Evolutionary conservation across 2,329 filamentous ascomycete species (phyloP).

Genomic region (Colletotrichum limetticola): DNA sequence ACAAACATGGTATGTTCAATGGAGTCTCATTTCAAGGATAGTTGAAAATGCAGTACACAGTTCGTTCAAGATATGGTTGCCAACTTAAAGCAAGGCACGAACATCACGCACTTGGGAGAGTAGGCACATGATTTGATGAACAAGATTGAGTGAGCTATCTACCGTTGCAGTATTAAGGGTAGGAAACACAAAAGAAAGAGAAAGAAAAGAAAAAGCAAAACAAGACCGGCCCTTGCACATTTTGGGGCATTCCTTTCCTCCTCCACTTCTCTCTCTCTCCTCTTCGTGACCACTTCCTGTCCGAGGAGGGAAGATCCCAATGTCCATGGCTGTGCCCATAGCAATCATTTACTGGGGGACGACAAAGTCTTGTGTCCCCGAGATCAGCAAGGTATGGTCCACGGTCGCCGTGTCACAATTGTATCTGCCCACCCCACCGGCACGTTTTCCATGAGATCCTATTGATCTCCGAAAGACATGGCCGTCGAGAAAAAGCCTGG

Average conservation of each 20-base stretch:
- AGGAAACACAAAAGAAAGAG: background rate
- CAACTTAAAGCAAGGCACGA: too few relatives aligned
- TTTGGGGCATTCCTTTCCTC: background rate
- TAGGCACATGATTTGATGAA: background rate
- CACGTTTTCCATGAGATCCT: background rate
- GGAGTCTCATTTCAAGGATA: background rate
- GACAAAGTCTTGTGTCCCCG: background rate
- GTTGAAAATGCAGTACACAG: background rate
- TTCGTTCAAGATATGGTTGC: too few relatives aligned
- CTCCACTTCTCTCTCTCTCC: background rate
- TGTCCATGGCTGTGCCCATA: background rate
- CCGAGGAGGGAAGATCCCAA: background rate
- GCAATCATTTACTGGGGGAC: background rate
- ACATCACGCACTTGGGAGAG: background rate
- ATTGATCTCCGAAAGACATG: background rate
- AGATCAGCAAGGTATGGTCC: background rate
- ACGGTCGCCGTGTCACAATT: background rate
- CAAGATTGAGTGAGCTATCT: background rate
- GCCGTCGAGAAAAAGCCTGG: background rate
- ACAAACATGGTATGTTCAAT: too few relatives aligned
- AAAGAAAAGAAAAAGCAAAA: background rate
- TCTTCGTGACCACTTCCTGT: background rate
- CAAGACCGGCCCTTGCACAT: background rate
- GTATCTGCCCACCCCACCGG: too few relatives aligned
- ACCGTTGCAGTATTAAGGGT: background rate